Base-by-base conservation (phyloP, 768 basidiomycete genomes). In the Tephrocybe rancida region DNA sequence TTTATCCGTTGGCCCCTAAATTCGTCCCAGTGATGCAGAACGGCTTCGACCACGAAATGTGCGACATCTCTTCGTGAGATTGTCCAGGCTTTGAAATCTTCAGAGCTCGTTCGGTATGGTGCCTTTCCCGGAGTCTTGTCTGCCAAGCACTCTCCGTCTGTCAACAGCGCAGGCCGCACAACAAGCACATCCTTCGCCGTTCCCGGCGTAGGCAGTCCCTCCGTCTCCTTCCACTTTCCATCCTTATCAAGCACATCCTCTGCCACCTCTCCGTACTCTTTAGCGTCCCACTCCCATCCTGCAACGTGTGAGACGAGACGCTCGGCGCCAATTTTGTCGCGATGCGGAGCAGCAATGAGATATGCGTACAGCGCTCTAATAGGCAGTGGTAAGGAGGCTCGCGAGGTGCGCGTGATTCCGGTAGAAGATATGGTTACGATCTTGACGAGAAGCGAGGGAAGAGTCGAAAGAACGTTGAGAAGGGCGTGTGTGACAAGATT, bases 301-400 rank as follows among this genome's bases (percentile, higher is more conserved):
- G 79, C 71, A 53, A 71, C 69, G 53, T 86, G 73, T 1, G 74
- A 67, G 3, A 82, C 44, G 2, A 78, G 64, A 25, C 79, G 72
- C 67, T 91, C 88, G 27, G 70, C 66, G 6, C 81, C 86, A 41
- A 82, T 38, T 67, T 90, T 90, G 67, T 90, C 87, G 25, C 62
- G 71, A 62, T 85, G 85, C 4, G 84, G 80, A 1, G 29, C 54
- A 4, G 64, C 37, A 38, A 87, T 66, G 24, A 81, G 43, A 56
- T 70, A 74, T 3, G 62, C 54, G 64, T 87, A 87, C 0, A 89
- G 0, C 0, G 75, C 74, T 56, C 77, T 79, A 27, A 85, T 58
- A 3, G 68, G 63, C 26, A 79, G 41, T 0, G 87, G 86, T 0
- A 87, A 69, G 3, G 64, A 57, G 0, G 64, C 56, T 55, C 79